Conservation (phyloP, 2,329 filamentous ascomycete genomes). For the Claviceps sp. region DNA sequence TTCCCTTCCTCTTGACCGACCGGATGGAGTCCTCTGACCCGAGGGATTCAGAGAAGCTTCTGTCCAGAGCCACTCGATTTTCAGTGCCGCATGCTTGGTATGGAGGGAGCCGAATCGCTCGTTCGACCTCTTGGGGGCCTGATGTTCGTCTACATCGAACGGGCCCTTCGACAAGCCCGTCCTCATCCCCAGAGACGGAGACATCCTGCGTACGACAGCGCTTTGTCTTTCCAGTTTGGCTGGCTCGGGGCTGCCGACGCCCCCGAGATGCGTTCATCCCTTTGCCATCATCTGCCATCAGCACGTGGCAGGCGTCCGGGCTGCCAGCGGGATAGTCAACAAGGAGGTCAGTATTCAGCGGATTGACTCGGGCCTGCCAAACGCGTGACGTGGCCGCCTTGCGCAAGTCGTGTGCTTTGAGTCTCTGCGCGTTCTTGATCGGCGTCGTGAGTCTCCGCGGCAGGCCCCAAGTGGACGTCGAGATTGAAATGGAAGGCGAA, state of each 20-base stretch:
- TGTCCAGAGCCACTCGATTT: not conserved
- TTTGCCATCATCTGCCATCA: not conserved
- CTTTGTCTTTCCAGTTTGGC: not conserved
- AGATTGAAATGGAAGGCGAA: not conserved
- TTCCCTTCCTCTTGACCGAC: not conserved
- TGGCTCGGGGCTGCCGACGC: not conserved
- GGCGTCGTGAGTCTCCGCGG: not conserved
- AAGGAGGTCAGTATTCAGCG: not conserved
- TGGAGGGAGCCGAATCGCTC: not conserved
- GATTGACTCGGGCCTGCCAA: not conserved
- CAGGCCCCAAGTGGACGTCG: not conserved
- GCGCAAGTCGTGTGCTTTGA: not conserved
- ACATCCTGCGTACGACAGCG: not conserved
- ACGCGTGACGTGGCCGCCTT: not conserved
- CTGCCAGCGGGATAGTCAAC: not conserved
- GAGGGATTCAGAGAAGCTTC: not conserved
- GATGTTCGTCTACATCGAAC: not conserved
- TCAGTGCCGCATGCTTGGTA: not conserved
- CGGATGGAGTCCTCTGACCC: not conserved
- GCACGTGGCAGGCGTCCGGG: not conserved
- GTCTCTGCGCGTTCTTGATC: not conserved
- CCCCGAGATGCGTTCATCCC: not conserved
- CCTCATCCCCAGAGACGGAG: not conserved
- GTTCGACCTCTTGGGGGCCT: not conserved
- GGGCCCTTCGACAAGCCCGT: too few relatives aligned